Conservation (phyloP, 345 rosid species). For the Hibiscus trionum region DNA sequence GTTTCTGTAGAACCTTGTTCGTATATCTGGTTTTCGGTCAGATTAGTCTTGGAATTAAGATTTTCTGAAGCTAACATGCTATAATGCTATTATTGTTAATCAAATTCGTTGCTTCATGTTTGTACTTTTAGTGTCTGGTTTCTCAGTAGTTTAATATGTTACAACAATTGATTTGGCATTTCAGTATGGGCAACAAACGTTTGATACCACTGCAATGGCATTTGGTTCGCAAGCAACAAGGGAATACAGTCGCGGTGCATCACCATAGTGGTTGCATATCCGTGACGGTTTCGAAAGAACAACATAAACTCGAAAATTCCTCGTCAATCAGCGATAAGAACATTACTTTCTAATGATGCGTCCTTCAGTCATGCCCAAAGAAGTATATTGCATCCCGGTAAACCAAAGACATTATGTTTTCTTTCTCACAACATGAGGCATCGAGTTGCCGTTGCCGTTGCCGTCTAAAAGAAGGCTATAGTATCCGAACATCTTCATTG, state of each 20-base stretch:
- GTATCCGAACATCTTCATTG: constrained; percentile 18
- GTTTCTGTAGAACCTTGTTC: not conserved
- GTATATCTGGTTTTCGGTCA: not conserved
- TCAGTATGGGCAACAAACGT: constrained; percentile 68
- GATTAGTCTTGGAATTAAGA: not conserved
- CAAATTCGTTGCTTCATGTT: not conserved
- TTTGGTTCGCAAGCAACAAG: constrained; percentile 56
- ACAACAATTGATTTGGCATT: constrained; percentile 1
- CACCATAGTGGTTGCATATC: constrained; percentile 87
- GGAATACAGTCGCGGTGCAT: constrained; percentile 54
- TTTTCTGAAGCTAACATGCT: not conserved
- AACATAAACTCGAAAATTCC: constrained; percentile 20
- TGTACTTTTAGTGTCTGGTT: not conserved
- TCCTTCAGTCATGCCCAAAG: constrained; percentile 17
- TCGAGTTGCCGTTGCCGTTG: too few species aligned
- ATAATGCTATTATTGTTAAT: not conserved
- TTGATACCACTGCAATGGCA: constrained; percentile 44
- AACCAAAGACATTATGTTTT: constrained; percentile 14
- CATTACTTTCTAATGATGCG: constrained; percentile 18
- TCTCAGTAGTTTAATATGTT: not conserved
- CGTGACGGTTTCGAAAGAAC: constrained; percentile 66
- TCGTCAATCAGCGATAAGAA: constrained; percentile 24
- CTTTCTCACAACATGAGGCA: too few species aligned
- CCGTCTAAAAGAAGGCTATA: constrained; percentile 13
- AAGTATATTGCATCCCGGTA: constrained; percentile 16